phyloP scores from a whole-genome alignment of 129 eudicot genomes.

The Dittrichia graveolens region DNA sequence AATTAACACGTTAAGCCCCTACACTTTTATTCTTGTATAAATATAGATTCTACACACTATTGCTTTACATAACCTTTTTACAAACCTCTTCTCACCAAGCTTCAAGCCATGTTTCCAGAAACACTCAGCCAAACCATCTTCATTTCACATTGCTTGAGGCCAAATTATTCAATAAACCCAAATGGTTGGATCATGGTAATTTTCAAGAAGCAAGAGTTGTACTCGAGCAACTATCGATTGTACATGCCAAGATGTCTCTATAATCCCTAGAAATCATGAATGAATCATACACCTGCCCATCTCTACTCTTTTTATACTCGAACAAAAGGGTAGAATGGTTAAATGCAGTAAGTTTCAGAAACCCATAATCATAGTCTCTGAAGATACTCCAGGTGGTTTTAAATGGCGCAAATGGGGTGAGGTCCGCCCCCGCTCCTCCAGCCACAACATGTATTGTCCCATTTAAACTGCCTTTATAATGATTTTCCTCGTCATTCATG shows the following conservation, averaged over 20 bases:
- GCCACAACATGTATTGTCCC: slow-evolving; percentile 74
- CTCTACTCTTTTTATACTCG: slow-evolving; percentile 73
- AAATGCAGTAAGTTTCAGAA: slow-evolving; percentile 67
- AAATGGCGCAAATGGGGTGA: slow-evolving; percentile 45
- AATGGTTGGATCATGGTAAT: slow-evolving; percentile 1
- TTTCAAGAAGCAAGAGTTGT: slow-evolving; percentile 57
- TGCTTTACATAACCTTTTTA: slow-evolving; percentile 12
- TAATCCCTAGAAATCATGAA: slow-evolving; percentile 69
- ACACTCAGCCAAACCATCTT: neutral
- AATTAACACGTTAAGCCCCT: slow-evolving; percentile 20
- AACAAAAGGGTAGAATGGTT: slow-evolving; percentile 63
- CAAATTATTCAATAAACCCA: neutral
- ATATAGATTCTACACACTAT: neutral
- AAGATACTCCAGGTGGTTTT: slow-evolving; percentile 61
- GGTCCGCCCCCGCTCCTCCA: slow-evolving; percentile 72
- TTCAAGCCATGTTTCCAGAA: slow-evolving; percentile 2
- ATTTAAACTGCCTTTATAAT: slow-evolving; percentile 52
- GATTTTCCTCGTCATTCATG: slow-evolving; percentile 45
- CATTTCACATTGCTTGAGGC: neutral
- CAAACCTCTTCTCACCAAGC: slow-evolving; percentile 5
- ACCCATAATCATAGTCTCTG: slow-evolving; percentile 68
- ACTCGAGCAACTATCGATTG: slow-evolving; percentile 56
- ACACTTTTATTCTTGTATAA: slow-evolving; percentile 3
- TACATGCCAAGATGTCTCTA: slow-evolving; percentile 68
- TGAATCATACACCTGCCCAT: slow-evolving; percentile 67